These are phyloP conservation scores for Solanum arcanum DNA, from an alignment of 257 asterid species.

Conservation along the genomic window DNA sequence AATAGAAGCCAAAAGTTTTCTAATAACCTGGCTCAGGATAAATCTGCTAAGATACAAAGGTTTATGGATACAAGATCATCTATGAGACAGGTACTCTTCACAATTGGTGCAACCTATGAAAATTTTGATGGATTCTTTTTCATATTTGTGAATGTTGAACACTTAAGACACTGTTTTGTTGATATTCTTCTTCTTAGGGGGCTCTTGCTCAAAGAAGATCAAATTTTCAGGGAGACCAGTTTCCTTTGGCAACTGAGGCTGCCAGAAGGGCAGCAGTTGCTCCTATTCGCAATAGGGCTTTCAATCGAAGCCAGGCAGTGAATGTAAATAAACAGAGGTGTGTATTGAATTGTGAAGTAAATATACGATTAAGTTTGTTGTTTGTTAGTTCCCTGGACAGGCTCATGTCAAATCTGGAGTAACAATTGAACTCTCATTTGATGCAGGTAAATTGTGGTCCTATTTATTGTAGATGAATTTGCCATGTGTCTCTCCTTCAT, in stretches of 20 bases:
- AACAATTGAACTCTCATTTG: not conserved
- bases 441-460: slow-evolving; percentile 60
- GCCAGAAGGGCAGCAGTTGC: slow-evolving; percentile 69
- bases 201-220: slow-evolving; percentile 76
- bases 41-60: slow-evolving; percentile 28
- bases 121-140: not conserved
- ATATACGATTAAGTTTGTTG: not conserved
- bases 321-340: slow-evolving; percentile 62
- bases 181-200: slow-evolving; percentile 35
- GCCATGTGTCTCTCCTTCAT: slow-evolving; percentile 24
- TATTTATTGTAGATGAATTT: slow-evolving; percentile 23
- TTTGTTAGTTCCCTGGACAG: not conserved
- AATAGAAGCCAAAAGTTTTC: slow-evolving; percentile 40
- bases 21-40: slow-evolving; percentile 43
- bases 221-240: slow-evolving; percentile 60
- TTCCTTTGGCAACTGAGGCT: slow-evolving; percentile 65
- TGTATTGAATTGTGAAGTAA: not conserved
- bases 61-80: slow-evolving; percentile 60
- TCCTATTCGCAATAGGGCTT: slow-evolving; percentile 46
- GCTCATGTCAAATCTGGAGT: not conserved
- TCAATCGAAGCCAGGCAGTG: slow-evolving; percentile 31
- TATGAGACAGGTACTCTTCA: slow-evolving; percentile 57
- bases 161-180: not conserved
- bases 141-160: not conserved
- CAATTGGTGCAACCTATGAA: not conserved